Base-by-base conservation (phyloP, 1,139 yeast species). In the Hemisphaericaspora xylofermentans region DNA sequence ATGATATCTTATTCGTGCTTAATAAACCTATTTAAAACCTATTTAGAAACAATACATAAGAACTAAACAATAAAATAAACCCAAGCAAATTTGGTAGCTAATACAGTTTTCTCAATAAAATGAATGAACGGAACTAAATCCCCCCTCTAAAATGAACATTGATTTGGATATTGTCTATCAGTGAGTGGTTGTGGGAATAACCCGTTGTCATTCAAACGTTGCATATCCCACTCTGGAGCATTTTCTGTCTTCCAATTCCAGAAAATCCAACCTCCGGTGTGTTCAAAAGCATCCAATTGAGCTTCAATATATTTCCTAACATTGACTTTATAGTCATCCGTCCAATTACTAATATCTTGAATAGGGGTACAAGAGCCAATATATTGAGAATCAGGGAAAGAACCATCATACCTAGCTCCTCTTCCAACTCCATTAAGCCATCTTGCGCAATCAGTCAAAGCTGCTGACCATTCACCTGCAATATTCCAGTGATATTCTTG, bases 161-260 rank as follows among this genome's bases (percentile, higher is more conserved):
- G 91, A 68, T 81, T 78, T 46, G 86, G 84, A 61, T 73, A 86
- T 54, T 72, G 64, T 61, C 96, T 80, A 51, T 71, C 77, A 43
- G 66, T 62, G 38, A 88, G 63, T 27, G 97, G 97, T 58, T 75
- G 83, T 38, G 98, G 98, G 76, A 91, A 84, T 40, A 88, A 58
- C 19, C 80, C 86, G 44, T 62, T 95, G 78, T 50, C 69, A 76
- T 45, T 66, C 61, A 43, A 88, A 57, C 74, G 82, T 40, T 98
- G 98, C 76, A 91, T 84, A 65, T 88, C 95, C 98, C 98, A 93
- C 60, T 91, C 98, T 40, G 84, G 61, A 15, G 94, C 79, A 53
- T 66, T 63, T 61, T 93, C 98, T 24, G 95, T 85, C 71, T 88
- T 91, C 81, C 86, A 89, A 62, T 83, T 82, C 98, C 97, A 93